Evolutionary conservation across 345 rosid species (phyloP).

Genomic region (Salix udensis): DNA sequence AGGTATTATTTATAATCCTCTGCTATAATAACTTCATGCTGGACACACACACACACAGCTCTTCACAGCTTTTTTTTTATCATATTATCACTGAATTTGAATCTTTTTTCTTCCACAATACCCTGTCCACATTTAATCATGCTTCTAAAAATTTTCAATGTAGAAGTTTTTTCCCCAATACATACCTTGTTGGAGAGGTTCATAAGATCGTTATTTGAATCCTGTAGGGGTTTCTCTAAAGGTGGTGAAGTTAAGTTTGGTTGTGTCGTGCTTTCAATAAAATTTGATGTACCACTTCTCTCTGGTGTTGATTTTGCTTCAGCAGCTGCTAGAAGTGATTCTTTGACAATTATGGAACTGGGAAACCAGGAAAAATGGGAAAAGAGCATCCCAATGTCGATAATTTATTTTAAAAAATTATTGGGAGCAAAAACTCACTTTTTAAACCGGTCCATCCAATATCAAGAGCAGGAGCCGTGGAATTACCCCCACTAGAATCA

Average conservation of each 20-base stretch:
- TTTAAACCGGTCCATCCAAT: constrained; percentile 18
- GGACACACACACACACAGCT: no score
- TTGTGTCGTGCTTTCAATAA: constrained; percentile 21
- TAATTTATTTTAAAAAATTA: background rate
- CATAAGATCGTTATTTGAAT: constrained; percentile 70
- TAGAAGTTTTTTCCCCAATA: constrained; percentile 5
- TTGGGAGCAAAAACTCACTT: constrained; percentile 22
- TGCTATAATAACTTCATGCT: no score
- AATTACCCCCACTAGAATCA: constrained; percentile 31
- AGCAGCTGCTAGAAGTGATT: constrained; percentile 27
- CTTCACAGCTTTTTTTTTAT: background rate
- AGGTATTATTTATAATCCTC: no score
- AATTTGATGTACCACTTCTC: constrained; percentile 17
- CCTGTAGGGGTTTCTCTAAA: constrained; percentile 51
- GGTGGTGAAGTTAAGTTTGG: constrained; percentile 13
- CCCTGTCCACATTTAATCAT: background rate
- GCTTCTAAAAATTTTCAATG: background rate
- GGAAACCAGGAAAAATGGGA: constrained; percentile 7
- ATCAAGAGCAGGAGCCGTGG: constrained; percentile 11
- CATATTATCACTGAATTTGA: background rate
- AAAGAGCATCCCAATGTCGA: background rate
- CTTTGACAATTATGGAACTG: background rate
- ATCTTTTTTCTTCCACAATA: background rate
- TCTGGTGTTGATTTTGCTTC: constrained; percentile 23
- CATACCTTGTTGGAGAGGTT: constrained; percentile 88